Base-by-base conservation (phyloP, 768 basidiomycete genomes). In the Termitomyces sp. region DNA sequence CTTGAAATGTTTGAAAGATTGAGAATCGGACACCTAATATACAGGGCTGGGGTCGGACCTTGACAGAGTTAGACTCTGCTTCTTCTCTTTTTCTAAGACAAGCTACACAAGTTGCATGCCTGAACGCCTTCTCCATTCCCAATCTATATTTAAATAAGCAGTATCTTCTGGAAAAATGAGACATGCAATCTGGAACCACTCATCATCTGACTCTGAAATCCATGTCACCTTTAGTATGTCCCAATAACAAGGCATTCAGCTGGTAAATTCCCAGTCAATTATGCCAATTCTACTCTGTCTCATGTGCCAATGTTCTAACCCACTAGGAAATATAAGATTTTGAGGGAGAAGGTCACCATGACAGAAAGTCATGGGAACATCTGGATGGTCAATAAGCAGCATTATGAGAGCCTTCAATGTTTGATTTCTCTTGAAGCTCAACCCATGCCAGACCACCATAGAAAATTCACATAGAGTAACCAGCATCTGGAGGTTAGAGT, bases 121-220 rank as follows among this genome's bases (percentile, higher is more conserved):
- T 22, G 55, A 56, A 20, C 47, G 55, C 42, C 37, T 49, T 27
- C 55, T 36, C 55, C 55, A 56, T 31, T 56, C 55, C 47, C 46
- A 56, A 31, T 56, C 47, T 18, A 36, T 36, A 42, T 56, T 36
- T 24, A 56, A 49, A 29, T 49, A 27, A 8, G 24, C 10, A 7
- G 16, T 22, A 20, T 47, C 46, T 10, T 56, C 55, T 12, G 55
- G 47, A 6, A 56, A 56, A 29, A 56, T 42, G 36, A 41, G 36
- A 24, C 47, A 46, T 14, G 22, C 55, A 24, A 56, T 56, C n/a
- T 37, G 46, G 26, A 46, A 36, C 55, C 46, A 56, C 18, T 56
- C 55, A 56, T 56, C 55, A 1, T 56, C 55, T 37, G 12, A 20
- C 14, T 56, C 55, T 24, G 27, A 12, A 6, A 49, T 56, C 47